Evolutionary conservation across 352 stramenopile genomes (phyloP).

Genomic region (Achlya hypogyna): DNA sequence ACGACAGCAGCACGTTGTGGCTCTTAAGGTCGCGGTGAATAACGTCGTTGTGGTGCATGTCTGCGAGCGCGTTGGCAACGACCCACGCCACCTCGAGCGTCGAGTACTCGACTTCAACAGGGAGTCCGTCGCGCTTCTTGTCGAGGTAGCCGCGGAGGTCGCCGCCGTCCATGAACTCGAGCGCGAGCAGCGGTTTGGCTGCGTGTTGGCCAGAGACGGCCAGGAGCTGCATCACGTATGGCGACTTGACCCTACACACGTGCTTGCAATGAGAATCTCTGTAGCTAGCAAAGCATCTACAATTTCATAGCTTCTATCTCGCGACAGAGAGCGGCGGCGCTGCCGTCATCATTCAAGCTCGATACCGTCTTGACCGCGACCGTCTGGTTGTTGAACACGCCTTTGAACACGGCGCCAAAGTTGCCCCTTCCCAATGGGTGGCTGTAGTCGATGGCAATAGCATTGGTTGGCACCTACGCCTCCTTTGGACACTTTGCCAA

Average conservation of each 20-base stretch:
- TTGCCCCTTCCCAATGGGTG: too few species aligned
- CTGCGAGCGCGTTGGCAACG: background rate
- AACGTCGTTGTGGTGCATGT: background rate
- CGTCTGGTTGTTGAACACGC: too few species aligned
- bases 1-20: background rate
- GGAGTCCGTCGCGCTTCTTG: background rate
- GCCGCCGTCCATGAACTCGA: constrained; percentile 35
- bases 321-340: too few species aligned
- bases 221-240: background rate
- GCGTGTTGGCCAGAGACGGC: background rate
- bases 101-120: background rate
- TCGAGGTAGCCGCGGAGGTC: constrained; percentile 25
- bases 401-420: too few species aligned
- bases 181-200: background rate
- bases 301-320: too few species aligned
- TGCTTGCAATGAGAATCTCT: too few species aligned
- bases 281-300: too few species aligned
- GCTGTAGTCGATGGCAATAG: too few species aligned
- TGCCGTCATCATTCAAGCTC: too few species aligned
- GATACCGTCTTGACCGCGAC: too few species aligned
- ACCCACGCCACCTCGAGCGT: background rate
- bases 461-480: too few species aligned
- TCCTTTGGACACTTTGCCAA: too few species aligned
- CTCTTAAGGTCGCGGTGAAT: background rate
- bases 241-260: background rate